Evolutionary conservation across 2,329 filamentous ascomycete species (phyloP).

Genomic region (Penicillium sp.): DNA sequence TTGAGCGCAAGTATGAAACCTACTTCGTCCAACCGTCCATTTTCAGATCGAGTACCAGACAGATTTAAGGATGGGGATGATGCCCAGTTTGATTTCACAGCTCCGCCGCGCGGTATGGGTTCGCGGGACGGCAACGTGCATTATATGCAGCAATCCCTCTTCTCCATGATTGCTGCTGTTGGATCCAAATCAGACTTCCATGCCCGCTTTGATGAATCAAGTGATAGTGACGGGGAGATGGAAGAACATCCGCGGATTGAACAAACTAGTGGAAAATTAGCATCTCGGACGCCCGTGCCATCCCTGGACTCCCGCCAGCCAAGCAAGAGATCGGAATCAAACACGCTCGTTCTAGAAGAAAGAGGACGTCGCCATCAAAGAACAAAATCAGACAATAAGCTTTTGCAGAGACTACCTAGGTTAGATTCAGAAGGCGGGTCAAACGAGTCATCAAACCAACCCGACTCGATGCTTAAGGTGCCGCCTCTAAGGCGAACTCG

Average conservation of each 20-base stretch:
- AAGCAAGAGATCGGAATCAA: constrained; percentile 2
- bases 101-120: constrained; percentile 44
- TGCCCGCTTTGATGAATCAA: constrained; percentile 77
- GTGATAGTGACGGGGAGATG: constrained; percentile 68
- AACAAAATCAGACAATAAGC: constrained; percentile 62
- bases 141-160: constrained; percentile 92
- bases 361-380: constrained; percentile 53
- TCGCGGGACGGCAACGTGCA: constrained; percentile 46
- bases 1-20: constrained; percentile 43
- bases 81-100: constrained; percentile 60
- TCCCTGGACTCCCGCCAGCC: constrained; percentile 4
- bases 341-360: constrained; percentile 23
- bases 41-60: constrained; percentile 56
- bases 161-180: constrained; percentile 85
- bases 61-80: constrained; percentile 59
- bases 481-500: constrained; percentile 28
- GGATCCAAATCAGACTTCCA: constrained; percentile 80
- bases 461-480: constrained; percentile 18
- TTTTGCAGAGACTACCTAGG: constrained; percentile 60
- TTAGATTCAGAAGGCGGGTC: constrained; percentile 41
- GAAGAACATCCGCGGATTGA: constrained; percentile 27
- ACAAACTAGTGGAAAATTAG: not conserved
- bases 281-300: constrained; percentile 2
- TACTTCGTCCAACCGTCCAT: constrained; percentile 42
- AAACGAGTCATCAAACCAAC: constrained; percentile 23